Evolutionary conservation across 2,329 filamentous ascomycete genomes (phyloP).

Genomic region (Fusarium xylarioides): DNA sequence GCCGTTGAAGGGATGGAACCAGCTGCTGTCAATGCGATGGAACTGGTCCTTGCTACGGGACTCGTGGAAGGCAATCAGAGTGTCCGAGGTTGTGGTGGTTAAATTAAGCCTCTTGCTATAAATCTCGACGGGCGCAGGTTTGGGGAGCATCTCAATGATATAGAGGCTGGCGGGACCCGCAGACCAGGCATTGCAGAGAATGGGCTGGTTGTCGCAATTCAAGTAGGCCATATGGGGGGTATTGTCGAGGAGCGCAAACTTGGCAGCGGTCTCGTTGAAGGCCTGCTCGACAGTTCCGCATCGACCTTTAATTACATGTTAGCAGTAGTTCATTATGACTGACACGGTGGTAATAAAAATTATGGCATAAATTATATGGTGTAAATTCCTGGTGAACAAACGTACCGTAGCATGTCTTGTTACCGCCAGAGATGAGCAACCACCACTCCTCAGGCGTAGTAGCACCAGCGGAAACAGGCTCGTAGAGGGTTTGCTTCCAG

Average conservation of each 20-base stretch:
- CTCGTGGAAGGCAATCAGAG: slow-evolving; percentile 68
- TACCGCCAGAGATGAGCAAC: slow-evolving; percentile 77
- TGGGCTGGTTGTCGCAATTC: slow-evolving; percentile 78
- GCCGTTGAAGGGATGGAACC: slow-evolving; percentile 84
- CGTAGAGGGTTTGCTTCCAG: slow-evolving; percentile 75
- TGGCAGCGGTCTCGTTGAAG: slow-evolving; percentile 71
- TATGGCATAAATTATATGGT: not conserved
- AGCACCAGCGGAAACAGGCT: slow-evolving; percentile 65
- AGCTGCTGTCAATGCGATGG: slow-evolving; percentile 54
- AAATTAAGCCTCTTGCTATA: slow-evolving; percentile 74
- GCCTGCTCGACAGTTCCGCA: slow-evolving; percentile 72
- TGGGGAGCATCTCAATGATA: slow-evolving; percentile 73
- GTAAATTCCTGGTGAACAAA: not conserved
- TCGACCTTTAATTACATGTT: slow-evolving; percentile 58
- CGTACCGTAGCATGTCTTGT: slow-evolving; percentile 78
- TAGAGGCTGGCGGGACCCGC: slow-evolving; percentile 71
- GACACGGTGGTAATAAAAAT: not conserved
- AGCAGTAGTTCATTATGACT: slow-evolving; percentile 17
- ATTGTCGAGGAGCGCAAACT: slow-evolving; percentile 68
- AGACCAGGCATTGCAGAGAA: slow-evolving; percentile 80
- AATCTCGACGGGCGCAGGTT: slow-evolving; percentile 70
- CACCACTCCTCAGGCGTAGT: slow-evolving; percentile 79
- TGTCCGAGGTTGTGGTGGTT: slow-evolving; percentile 71
- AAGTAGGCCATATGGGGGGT: slow-evolving; percentile 74
- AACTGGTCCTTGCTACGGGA: slow-evolving; percentile 60